Conservation (phyloP, 2,329 filamentous ascomycete genomes). For the Ceratocystiopsis minuta region DNA sequence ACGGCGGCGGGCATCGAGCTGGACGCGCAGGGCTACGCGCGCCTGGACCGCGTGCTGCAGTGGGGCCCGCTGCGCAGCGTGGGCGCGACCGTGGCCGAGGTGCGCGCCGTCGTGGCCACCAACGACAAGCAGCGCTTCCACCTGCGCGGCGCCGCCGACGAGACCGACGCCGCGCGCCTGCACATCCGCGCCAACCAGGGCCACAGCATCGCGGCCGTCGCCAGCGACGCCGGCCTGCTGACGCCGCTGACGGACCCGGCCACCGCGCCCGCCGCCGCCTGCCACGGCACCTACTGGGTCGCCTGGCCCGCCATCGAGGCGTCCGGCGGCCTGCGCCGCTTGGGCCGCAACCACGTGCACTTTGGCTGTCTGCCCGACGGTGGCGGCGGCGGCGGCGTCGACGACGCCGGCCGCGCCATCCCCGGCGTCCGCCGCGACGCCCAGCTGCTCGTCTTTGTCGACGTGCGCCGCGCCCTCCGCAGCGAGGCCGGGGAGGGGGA, state of each 20-base stretch:
- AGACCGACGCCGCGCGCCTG: conserved; percentile 41
- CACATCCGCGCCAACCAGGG: conserved; percentile 93
- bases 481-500: too few relatives aligned
- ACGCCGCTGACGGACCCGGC: conserved; percentile 43
- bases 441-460: conserved; percentile 61
- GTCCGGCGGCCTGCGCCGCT: conserved; percentile 60
- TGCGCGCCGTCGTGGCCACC: conserved; percentile 47
- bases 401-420: conserved; percentile 16
- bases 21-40: conserved; percentile 41
- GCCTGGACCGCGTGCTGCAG: conserved; percentile 35
- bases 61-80: conserved; percentile 46
- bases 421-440: conserved; percentile 68
- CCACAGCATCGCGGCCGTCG: conserved; percentile 56
- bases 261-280: conserved; percentile 46
- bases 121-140: conserved; percentile 89
- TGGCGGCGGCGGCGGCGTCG: not conserved
- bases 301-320: conserved; percentile 59
- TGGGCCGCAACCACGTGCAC: conserved; percentile 80
- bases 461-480: conserved; percentile 46
- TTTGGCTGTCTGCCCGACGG: conserved; percentile 34
- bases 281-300: conserved; percentile 79
- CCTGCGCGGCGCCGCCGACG: conserved; percentile 32
- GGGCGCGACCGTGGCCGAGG: conserved; percentile 56
- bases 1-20: conserved; percentile 36
- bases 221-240: conserved; percentile 48